Base-by-base conservation (phyloP, 768 basidiomycete species). In the Naganishia antarctica region DNA sequence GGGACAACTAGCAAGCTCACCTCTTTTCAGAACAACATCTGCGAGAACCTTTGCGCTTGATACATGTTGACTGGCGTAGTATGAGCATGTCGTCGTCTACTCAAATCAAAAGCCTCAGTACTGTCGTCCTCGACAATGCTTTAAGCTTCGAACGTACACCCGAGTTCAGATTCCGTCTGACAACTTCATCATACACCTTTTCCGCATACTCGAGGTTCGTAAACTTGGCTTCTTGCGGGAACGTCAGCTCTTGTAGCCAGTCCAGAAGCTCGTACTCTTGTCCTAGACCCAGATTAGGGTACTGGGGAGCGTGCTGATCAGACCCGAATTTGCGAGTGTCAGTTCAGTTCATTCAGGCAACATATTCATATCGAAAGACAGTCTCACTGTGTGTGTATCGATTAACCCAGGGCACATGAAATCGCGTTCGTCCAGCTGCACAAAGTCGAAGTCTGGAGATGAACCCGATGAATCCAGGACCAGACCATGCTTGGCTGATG, bases 11-110 rank as follows among this genome's bases (percentile, higher is more conserved):
- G n/a, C n/a, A n/a, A n/a, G n/a, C 81, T 70, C 64, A 83, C 88
- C 89, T 70, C 78, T 78, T n/a, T 71, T 73, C 68, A 85, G 82
- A 11, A 87, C 83, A 34, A 89, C 83, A 44, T 90, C 85, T 1
- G 89, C 92, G 5, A 98, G 83, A 37, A 84, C 78, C 79, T 88
- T 90, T 8, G 90, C 91, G 0, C 87, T 83, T 63, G 88, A 86
- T 26, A 86, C 79, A 74, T 98, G 91, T 15, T 92, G 77, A 1
- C 85, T 87, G 8, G 85, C 90, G 73, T 90, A 94, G 77, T 93
- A 96, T 75, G 90, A 96, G 71, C 86, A 90, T 0, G 93, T 96
- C 0, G 93, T 96, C 0, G 91, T 94, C 92, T 91, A 60, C 11
- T 7, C 23, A 40, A 18, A 13, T 28, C 32, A 40, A 9, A 13